Evolutionary conservation across 1,284 basidiomycete species (phyloP).

Genomic region (Marasmius oreades): DNA sequence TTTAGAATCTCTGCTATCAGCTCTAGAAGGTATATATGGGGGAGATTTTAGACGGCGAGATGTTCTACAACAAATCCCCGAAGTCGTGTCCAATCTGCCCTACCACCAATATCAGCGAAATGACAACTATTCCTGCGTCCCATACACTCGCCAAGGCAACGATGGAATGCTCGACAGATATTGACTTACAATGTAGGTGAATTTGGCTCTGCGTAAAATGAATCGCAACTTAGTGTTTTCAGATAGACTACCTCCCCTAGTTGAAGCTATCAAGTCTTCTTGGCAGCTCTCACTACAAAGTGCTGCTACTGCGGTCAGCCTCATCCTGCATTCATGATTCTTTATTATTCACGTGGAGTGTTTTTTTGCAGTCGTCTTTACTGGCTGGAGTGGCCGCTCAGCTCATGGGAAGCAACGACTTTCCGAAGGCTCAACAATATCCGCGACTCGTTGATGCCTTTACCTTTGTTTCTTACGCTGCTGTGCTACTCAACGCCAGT

Average conservation of each 20-base stretch:
- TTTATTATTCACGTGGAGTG: background rate
- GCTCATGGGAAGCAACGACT: background rate
- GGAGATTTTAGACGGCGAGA: too few relatives aligned
- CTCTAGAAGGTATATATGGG: too few relatives aligned
- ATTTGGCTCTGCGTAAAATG: background rate
- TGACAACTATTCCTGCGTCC: background rate
- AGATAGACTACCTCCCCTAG: background rate
- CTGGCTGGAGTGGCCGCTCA: background rate
- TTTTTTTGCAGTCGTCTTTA: background rate
- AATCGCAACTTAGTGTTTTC: background rate
- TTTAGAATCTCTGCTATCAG: too few relatives aligned
- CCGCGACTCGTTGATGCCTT: background rate
- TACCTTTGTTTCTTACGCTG: background rate
- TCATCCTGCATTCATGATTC: background rate
- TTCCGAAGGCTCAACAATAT: background rate
- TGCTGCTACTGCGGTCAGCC: background rate
- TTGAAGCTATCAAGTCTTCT: background rate
- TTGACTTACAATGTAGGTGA: background rate
- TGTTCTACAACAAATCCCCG: too few relatives aligned
- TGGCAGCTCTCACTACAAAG: background rate
- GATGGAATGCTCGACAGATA: background rate
- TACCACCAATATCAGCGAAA: too few relatives aligned
- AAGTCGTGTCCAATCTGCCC: too few relatives aligned
- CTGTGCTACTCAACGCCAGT: background rate
- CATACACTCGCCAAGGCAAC: background rate